A percentile compares a stretch with the other conserved stretches of the same genome.
Evolutionary conservation across 108 stramenopile species (phyloP).

Genomic region (Tribonema minus): DNA sequence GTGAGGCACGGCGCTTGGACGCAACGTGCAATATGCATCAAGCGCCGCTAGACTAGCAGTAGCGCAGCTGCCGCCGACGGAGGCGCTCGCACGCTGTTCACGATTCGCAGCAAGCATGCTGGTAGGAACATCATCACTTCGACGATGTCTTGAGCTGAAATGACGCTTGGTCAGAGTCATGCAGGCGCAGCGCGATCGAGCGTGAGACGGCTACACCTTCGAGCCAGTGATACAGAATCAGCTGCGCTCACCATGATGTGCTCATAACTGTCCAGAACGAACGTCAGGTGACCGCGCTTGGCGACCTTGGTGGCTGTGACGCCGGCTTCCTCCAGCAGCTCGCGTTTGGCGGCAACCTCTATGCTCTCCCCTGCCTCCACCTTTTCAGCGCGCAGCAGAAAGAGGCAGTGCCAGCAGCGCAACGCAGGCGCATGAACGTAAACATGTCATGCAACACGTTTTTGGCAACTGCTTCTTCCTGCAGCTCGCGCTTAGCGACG

Average conservation of each 20-base stretch:
- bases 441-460: neutral
- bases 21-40: too few relatives aligned
- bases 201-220: too few relatives aligned
- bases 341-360: conserved; percentile 42
- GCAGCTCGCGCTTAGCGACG: neutral
- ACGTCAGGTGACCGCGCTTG: conserved; percentile 7
- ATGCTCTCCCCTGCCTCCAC: conserved; percentile 44
- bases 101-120: too few relatives aligned
- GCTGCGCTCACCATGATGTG: conserved; percentile 6
- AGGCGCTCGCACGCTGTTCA: too few relatives aligned
- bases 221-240: too few relatives aligned
- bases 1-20: too few relatives aligned
- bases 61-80: too few relatives aligned
- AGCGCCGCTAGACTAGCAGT: too few relatives aligned
- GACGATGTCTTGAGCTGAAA: too few relatives aligned
- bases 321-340: conserved; percentile 40
- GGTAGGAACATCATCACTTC: too few relatives aligned
- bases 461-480: neutral
- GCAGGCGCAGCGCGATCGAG: too few relatives aligned
- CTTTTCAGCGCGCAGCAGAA: neutral
- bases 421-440: neutral
- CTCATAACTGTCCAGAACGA: conserved; percentile 15
- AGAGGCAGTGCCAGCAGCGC: neutral
- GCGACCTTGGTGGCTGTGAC: neutral
- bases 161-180: too few relatives aligned